These are phyloP conservation scores for Wickerhamiella slavikovae DNA, from an alignment of 805 yeast genomes.

Conservation along the genomic window DNA sequence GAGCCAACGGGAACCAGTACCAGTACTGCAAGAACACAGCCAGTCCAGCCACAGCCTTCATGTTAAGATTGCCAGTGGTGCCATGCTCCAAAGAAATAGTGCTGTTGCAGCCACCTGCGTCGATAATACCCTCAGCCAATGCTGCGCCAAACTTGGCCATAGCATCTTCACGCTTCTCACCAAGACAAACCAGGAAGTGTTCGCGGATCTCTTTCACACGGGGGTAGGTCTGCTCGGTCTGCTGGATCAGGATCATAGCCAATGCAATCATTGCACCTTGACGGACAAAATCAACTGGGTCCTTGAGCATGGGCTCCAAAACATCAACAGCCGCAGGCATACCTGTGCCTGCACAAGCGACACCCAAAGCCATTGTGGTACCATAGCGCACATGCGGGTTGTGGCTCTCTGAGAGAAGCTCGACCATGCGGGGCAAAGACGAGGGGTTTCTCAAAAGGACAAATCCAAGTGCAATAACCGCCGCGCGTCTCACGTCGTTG, in stretches of 20 bases:
- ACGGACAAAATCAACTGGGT: conserved; percentile 90
- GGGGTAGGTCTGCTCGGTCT: conserved; percentile 63
- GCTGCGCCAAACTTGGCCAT: conserved; percentile 96
- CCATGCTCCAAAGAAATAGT: conserved; percentile 76
- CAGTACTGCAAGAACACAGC: conserved; percentile 82
- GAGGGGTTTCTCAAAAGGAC: conserved; percentile 75
- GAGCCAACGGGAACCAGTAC: conserved; percentile 97
- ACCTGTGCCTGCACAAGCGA: conserved; percentile 91
- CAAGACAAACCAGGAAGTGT: conserved; percentile 50
- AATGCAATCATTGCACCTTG: conserved; percentile 92
- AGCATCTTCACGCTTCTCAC: conserved; percentile 86
- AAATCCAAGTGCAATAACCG: conserved; percentile 82
- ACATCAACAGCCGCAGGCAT: conserved; percentile 76
- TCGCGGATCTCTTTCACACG: conserved; percentile 62
- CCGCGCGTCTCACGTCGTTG: conserved; percentile 91
- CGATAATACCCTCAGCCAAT: conserved; percentile 88
- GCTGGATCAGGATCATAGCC: conserved; percentile 75
- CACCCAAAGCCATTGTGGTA: conserved; percentile 91
- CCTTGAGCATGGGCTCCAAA: conserved; percentile 78
- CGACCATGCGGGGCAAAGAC: conserved; percentile 89
- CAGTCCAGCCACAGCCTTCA: conserved; percentile 80
- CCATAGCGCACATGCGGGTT: conserved; percentile 98
- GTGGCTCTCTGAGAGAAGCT: conserved; percentile 78
- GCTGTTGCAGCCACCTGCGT: conserved; percentile 97
- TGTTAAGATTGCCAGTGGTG: conserved; percentile 77